Conservation (phyloP, 441 rosid genomes). For the Brassica balearica region DNA sequence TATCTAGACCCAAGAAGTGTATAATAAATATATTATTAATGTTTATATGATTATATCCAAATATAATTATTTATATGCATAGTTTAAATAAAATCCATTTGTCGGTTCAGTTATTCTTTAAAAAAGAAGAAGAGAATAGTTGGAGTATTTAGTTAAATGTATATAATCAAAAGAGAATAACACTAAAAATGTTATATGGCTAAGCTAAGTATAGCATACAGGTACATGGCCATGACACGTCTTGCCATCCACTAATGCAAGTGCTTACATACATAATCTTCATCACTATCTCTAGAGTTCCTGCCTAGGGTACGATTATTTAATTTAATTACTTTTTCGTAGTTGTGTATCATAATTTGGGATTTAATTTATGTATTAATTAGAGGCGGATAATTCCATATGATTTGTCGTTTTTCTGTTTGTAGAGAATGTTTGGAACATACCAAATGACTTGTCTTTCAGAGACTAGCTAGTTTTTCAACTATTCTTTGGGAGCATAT, state of each 20-base stretch:
- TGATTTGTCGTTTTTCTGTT: slow-evolving; percentile 42
- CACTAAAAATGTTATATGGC: slow-evolving; percentile 28
- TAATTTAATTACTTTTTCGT: not conserved
- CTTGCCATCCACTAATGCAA: slow-evolving; percentile 44
- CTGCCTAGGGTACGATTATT: slow-evolving; percentile 20
- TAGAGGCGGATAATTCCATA: slow-evolving; percentile 30
- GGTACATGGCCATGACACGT: slow-evolving; percentile 38
- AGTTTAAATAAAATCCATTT: slow-evolving; percentile 5
- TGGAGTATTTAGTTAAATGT: not conserved
- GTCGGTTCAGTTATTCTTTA: not conserved
- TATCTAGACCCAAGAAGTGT: slow-evolving; percentile 31
- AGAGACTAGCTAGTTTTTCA: slow-evolving; percentile 35
- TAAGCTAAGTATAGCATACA: slow-evolving; percentile 30
- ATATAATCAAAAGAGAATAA: slow-evolving; percentile 19
- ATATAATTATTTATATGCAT: not conserved
- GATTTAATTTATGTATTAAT: slow-evolving; percentile 14
- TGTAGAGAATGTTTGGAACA: slow-evolving; percentile 49
- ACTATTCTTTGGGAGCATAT: slow-evolving; percentile 25
- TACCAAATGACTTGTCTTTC: slow-evolving; percentile 39
- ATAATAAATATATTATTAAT: not conserved
- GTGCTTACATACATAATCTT: slow-evolving; percentile 46
- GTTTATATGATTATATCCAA: not conserved
- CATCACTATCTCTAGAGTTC: slow-evolving; percentile 41
- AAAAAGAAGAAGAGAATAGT: not conserved
- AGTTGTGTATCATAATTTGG: slow-evolving; percentile 9